Evolutionary conservation across 2,329 filamentous ascomycete species (phyloP).

Genomic region (Colletotrichum viniferum): DNA sequence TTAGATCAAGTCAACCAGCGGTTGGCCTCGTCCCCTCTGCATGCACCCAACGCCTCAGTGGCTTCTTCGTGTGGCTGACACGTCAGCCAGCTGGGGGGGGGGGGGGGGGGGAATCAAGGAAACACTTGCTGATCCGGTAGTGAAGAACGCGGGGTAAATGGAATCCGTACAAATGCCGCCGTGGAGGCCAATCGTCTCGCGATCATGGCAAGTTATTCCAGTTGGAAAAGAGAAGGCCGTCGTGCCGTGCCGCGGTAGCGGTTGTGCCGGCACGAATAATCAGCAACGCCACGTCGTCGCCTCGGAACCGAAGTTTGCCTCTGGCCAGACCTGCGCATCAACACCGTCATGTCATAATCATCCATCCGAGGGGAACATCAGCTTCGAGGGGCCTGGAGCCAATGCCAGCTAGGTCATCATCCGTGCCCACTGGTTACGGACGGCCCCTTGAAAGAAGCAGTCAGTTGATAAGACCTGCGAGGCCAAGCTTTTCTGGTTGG

Average conservation of each 20-base stretch:
- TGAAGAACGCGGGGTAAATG: background rate
- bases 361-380: background rate
- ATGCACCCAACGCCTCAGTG: background rate
- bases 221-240: background rate
- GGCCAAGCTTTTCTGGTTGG: constrained; percentile 8
- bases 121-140: background rate
- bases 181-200: background rate
- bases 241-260: background rate
- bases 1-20: background rate
- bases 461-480: background rate
- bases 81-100: background rate
- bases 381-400: background rate
- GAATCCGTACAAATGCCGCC: background rate
- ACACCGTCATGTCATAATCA: background rate
- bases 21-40: background rate
- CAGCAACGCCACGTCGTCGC: background rate
- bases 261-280: background rate
- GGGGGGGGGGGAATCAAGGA: background rate
- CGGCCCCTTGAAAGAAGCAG: background rate
- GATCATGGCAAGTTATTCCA: background rate
- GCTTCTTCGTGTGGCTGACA: background rate
- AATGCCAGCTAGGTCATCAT: background rate
- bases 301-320: background rate
- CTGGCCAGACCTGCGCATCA: background rate
- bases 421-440: background rate